Conservation (phyloP, 805 yeast genomes). For the Barnettozyma vustinii region DNA sequence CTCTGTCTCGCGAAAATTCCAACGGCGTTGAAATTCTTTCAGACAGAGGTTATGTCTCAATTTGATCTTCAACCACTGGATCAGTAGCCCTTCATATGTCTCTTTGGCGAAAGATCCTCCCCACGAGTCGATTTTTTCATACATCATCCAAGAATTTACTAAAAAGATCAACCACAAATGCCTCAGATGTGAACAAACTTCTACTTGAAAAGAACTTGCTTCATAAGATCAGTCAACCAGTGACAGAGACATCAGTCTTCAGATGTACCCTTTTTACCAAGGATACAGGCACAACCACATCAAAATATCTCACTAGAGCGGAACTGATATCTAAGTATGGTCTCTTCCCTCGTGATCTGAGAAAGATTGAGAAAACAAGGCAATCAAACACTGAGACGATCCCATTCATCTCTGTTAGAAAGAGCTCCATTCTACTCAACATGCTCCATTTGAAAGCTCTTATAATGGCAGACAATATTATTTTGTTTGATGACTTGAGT, state of each 20-base stretch:
- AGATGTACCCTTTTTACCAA: slow-evolving; percentile 73
- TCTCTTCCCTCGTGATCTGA: slow-evolving; percentile 79
- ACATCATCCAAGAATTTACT: background rate
- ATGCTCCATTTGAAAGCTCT: slow-evolving; percentile 76
- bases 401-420: slow-evolving; percentile 74
- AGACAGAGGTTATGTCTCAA: background rate
- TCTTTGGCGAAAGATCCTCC: background rate
- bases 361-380: slow-evolving; percentile 71
- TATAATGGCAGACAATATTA: slow-evolving; percentile 62
- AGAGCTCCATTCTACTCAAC: slow-evolving; percentile 65
- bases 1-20: background rate
- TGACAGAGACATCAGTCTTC: slow-evolving; percentile 36
- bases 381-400: slow-evolving; percentile 58
- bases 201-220: slow-evolving; percentile 34
- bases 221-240: slow-evolving; percentile 29
- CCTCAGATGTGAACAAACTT: slow-evolving; percentile 24
- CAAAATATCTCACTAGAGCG: slow-evolving; percentile 68
- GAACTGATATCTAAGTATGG: slow-evolving; percentile 71
- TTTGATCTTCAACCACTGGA: background rate
- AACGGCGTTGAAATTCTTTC: background rate
- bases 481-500: slow-evolving; percentile 70
- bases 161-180: background rate
- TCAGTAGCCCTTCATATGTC: background rate
- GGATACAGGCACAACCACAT: slow-evolving; percentile 40
- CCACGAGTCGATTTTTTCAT: slow-evolving; percentile 1